These are phyloP conservation scores for Cystobasidium sp. DNA, from an alignment of 1,284 basidiomycete genomes.

Conservation along the genomic window DNA sequence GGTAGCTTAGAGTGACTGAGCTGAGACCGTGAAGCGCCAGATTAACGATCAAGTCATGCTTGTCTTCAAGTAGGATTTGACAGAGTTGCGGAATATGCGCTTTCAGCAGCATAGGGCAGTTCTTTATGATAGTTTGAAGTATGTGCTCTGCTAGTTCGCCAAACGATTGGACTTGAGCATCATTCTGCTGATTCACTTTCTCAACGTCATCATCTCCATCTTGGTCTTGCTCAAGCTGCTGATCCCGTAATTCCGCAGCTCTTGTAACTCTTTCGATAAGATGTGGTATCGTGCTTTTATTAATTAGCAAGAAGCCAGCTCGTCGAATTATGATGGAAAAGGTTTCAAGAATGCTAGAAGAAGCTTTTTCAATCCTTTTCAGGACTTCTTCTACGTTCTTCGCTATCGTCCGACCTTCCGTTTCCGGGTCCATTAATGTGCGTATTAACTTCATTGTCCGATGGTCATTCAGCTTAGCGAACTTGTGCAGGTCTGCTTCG, in stretches of 20 bases:
- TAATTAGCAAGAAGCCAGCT: slow-evolving; percentile 74
- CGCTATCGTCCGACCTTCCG: slow-evolving; percentile 76
- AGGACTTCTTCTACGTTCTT: slow-evolving; percentile 82
- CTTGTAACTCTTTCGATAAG: slow-evolving; percentile 69
- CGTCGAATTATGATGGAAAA: slow-evolving; percentile 75
- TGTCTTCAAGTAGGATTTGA: slow-evolving; percentile 66
- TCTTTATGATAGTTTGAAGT: slow-evolving; percentile 71
- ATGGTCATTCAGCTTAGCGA: slow-evolving; percentile 84
- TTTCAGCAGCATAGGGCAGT: slow-evolving; percentile 73
- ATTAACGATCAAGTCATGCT: slow-evolving; percentile 66
- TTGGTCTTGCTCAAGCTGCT: slow-evolving; percentile 1
- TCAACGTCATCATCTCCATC: slow-evolving; percentile 1
- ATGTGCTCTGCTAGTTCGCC: slow-evolving; percentile 54
- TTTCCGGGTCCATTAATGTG: slow-evolving; percentile 78
- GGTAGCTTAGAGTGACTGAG: slow-evolving; percentile 67
- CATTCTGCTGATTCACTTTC: slow-evolving; percentile 1
- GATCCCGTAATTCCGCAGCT: slow-evolving; percentile 49
- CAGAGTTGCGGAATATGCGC: slow-evolving; percentile 74
- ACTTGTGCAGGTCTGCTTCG: slow-evolving; percentile 75
- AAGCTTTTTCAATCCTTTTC: slow-evolving; percentile 73
- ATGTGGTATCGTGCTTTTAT: slow-evolving; percentile 80
- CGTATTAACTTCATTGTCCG: slow-evolving; percentile 83
- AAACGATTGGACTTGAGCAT: slow-evolving; percentile 41
- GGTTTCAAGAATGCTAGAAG: slow-evolving; percentile 68
- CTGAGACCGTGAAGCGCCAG: slow-evolving; percentile 75